These are phyloP conservation scores for Aspergillus sp. DNA, from an alignment of 2,329 filamentous ascomycete species.

Conservation along the genomic window DNA sequence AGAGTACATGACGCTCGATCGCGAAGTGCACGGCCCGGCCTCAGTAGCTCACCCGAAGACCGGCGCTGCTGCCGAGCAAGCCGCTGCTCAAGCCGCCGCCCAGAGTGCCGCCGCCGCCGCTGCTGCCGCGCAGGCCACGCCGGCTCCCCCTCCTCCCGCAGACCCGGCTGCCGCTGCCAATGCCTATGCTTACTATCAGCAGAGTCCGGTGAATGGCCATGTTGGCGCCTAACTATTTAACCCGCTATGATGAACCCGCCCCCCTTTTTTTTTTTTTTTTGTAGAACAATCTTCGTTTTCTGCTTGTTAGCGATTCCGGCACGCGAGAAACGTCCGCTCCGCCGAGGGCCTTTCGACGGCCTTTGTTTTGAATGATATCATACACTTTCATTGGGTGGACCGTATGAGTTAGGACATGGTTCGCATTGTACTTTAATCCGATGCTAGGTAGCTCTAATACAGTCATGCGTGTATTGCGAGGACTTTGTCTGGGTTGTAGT, in stretches of 20 bases:
- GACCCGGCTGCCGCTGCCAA: slow-evolving; percentile 18
- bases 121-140: not conserved
- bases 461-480: not conserved
- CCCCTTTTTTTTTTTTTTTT: slow-evolving; percentile 19
- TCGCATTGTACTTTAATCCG: slow-evolving; percentile 29
- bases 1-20: slow-evolving; percentile 78
- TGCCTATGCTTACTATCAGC: slow-evolving; percentile 31
- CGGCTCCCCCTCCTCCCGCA: not conserved
- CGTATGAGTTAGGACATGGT: slow-evolving; percentile 22
- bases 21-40: slow-evolving; percentile 72
- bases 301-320: slow-evolving; percentile 25
- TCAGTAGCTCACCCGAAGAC: slow-evolving; percentile 37
- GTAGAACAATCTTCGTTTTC: slow-evolving; percentile 17
- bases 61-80: slow-evolving; percentile 21
- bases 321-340: slow-evolving; percentile 9
- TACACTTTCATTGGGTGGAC: slow-evolving; percentile 20
- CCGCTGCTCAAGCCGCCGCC: not conserved
- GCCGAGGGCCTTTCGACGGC: slow-evolving; percentile 6
- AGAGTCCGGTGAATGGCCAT: slow-evolving; percentile 27
- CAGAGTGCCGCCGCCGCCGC: not conserved
- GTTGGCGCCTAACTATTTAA: slow-evolving; percentile 11
- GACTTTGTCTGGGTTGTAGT: not conserved
- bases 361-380: slow-evolving; percentile 18
- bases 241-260: slow-evolving; percentile 7
- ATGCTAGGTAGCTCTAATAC: slow-evolving; percentile 14